A percentile compares a stretch with the other conserved stretches of the same genome.
Evolutionary conservation across 176 grass and related monocot species (phyloP).

Genomic region (Aechmea fasciata): DNA sequence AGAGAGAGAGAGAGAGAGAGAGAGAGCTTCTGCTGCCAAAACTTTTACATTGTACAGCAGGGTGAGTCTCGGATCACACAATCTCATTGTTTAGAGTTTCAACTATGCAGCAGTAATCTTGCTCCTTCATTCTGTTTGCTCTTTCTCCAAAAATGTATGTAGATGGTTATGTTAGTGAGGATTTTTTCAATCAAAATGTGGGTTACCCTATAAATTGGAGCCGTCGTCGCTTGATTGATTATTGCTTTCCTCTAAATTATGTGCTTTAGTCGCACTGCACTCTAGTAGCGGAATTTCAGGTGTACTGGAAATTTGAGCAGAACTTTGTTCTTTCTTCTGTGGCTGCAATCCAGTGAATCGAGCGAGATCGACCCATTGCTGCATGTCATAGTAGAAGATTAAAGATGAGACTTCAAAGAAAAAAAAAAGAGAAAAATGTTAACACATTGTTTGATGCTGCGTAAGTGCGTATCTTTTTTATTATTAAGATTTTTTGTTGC

Average conservation of each 20-base stretch:
- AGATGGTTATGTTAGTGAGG: neutral
- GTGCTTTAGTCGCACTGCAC: conserved; percentile 43
- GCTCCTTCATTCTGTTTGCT: neutral
- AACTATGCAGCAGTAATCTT: neutral
- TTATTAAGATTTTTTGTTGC: too few species aligned
- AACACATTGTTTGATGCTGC: too few species aligned
- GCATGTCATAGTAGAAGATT: conserved; percentile 31
- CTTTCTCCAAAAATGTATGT: neutral
- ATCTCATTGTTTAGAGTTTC: neutral
- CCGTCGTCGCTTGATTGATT: conserved; percentile 32
- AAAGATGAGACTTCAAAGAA: neutral
- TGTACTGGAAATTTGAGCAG: conserved; percentile 42
- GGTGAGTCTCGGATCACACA: neutral
- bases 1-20: neutral
- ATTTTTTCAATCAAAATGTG: neutral
- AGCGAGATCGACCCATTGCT: conserved; percentile 99
- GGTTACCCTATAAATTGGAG: conserved; percentile 7
- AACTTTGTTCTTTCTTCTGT: conserved; percentile 38
- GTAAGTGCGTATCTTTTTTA: too few species aligned
- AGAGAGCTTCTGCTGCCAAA: neutral
- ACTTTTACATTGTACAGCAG: neutral
- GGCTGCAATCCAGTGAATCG: conserved; percentile 70
- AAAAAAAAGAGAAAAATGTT: neutral
- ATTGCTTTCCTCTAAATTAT: conserved; percentile 42
- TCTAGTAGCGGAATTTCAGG: conserved; percentile 63